Conservation (phyloP, 129 eudicot genomes). For the Solidago caesia region DNA sequence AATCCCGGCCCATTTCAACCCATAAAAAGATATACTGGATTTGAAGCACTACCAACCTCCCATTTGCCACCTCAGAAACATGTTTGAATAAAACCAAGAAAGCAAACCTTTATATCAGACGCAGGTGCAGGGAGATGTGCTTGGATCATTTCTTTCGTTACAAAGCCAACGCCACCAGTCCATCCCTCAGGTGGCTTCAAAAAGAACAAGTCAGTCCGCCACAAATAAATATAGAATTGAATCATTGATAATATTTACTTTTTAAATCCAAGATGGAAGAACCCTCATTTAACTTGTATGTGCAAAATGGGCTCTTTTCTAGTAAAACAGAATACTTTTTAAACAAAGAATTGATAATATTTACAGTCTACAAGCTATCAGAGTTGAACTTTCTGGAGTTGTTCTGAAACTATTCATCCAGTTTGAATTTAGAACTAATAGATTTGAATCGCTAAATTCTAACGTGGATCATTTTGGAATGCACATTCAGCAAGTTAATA, state of each 20-base stretch:
- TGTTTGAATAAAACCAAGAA: not conserved
- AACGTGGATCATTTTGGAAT: not conserved
- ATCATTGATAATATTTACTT: not conserved
- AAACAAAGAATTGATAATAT: not conserved
- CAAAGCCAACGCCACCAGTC: constrained; percentile 56
- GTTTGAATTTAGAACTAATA: not conserved
- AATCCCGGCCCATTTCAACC: not conserved
- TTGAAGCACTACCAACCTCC: not conserved
- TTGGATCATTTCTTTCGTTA: constrained; percentile 52
- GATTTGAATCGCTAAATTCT: not conserved
- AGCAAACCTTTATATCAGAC: constrained; percentile 42
- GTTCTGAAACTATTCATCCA: not conserved
- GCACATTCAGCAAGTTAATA: not conserved
- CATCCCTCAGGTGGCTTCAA: constrained; percentile 53
- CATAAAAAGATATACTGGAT: too few species aligned
- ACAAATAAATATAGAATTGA: not conserved
- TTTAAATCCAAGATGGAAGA: not conserved
- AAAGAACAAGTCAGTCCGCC: constrained; percentile 5
- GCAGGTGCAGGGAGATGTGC: constrained; percentile 49
- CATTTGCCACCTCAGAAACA: not conserved
- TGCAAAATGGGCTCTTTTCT: too few species aligned
- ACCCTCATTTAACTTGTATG: not conserved
- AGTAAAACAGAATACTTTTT: not conserved
- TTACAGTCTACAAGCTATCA: not conserved
- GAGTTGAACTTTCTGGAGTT: not conserved